Percentiles rank a stretch among this genome's conserved stretches.
These are phyloP conservation scores for Parastagonospora avenae DNA, from an alignment of 2,329 filamentous ascomycete genomes.

Conservation along the genomic window DNA sequence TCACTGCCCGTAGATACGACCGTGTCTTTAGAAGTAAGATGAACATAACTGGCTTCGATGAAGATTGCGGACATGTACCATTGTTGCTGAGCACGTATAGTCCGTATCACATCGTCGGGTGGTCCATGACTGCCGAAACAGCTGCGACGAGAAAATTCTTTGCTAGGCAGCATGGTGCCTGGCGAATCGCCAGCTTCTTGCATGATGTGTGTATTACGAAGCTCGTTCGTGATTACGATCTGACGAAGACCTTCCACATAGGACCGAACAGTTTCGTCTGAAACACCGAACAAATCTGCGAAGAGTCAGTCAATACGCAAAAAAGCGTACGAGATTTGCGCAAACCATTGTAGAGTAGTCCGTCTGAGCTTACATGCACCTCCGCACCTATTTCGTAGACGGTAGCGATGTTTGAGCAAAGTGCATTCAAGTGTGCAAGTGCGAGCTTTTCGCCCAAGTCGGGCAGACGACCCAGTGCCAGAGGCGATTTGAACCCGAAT, in stretches of 20 bases:
- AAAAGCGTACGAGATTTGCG: background rate
- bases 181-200: no score
- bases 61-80: no score
- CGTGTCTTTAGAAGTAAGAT: background rate
- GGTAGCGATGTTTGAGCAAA: conserved; percentile 46
- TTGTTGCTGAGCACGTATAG: no score
- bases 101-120: no score
- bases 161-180: no score
- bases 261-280: conserved; percentile 50
- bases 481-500: conserved; percentile 67
- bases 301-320: background rate
- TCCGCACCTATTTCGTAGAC: conserved; percentile 48
- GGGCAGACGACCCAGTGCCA: conserved; percentile 56
- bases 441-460: conserved; percentile 51
- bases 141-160: no score
- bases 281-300: conserved; percentile 48
- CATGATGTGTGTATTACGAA: no score
- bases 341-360: conserved; percentile 47
- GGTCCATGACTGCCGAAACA: no score
- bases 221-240: conserved; percentile 4
- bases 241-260: conserved; percentile 28
- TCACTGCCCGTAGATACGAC: background rate
- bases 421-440: conserved; percentile 45
- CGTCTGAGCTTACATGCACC: conserved; percentile 50
- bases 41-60: no score